Base-by-base conservation (phyloP, 2,329 filamentous ascomycete species). In the Colletotrichum costaricense region DNA sequence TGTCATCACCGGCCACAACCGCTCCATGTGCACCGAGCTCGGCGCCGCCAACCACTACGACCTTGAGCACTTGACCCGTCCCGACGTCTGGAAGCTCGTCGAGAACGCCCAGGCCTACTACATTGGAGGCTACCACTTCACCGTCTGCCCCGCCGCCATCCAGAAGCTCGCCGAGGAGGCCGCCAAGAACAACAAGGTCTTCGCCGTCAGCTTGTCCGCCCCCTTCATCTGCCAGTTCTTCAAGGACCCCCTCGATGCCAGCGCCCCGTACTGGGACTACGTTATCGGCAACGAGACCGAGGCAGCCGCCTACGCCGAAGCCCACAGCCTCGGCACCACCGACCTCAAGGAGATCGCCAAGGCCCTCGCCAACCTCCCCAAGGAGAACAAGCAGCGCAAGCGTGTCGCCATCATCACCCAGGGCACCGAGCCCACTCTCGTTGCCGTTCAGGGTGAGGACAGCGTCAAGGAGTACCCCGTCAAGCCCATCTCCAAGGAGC, bases 191-290 rank as follows among this genome's bases (percentile, higher is more conserved):
- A 93, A 98, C 90, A 99, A 99, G 91, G 88, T 89, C 75, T 97
- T 98, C 84, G 91, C 95, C 79, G 92, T 99, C 78, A 97, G 95
- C 78, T 91, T 99, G 74, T 97, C 95, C 64, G 97, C 97, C 8
- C 97, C 97, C 73, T 99, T 99, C 88, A 98, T 99, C 80, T 88
- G 93, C 52, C 93, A 97, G 82, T 98, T 98, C 90, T 99, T 98
- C 93, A 98, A 98, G 89, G 95, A 98, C 63, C 93, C 92, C 76
- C 91, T 99, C 60, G 95, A 98, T 84, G 92, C 92, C 79, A 93
- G 94, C 67, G 88, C 95, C 66, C 93, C 94, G 35, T 98, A 98
- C 91, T 97, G 95, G 89, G 95, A 98, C 87, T 97, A 96, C 85
- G 88, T 98, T 75, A 94, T 99, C 83, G 96, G 95, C 81, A 99